These are phyloP conservation scores for Phytophthora megakarya DNA, from an alignment of 352 stramenopile genomes.

Conservation along the genomic window DNA sequence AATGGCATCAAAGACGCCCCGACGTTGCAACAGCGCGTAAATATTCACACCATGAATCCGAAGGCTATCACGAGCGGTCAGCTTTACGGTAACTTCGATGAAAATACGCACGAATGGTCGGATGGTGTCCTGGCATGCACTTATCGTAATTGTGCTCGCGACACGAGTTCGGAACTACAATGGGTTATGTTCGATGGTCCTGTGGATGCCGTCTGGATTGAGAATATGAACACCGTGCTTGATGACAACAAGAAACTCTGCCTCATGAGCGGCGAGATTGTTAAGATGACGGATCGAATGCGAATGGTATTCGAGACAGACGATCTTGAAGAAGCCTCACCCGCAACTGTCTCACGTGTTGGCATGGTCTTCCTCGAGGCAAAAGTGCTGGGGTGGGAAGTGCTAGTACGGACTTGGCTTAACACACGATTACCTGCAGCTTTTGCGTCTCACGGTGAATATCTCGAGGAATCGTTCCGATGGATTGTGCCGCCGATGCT, in stretches of 20 bases:
- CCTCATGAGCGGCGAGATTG: slow-evolving; percentile 94
- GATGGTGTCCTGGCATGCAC: slow-evolving; percentile 95
- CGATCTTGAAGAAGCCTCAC: slow-evolving; percentile 88
- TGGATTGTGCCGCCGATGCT: slow-evolving; percentile 91
- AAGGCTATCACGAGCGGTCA: slow-evolving; percentile 95
- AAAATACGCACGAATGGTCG: slow-evolving; percentile 95
- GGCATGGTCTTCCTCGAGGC: slow-evolving; percentile 95
- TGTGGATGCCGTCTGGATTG: slow-evolving; percentile 95
- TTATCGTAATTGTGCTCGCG: slow-evolving; percentile 91
- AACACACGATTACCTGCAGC: slow-evolving; percentile 50
- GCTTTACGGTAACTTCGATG: slow-evolving; percentile 95
- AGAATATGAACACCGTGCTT: slow-evolving; percentile 96
- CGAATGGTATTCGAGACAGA: slow-evolving; percentile 97
- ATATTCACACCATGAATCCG: slow-evolving; percentile 93
- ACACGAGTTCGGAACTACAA: slow-evolving; percentile 85
- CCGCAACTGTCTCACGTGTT: slow-evolving; percentile 91
- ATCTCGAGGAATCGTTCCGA: slow-evolving; percentile 82
- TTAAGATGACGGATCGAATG: slow-evolving; percentile 95
- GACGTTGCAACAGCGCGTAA: slow-evolving; percentile 63
- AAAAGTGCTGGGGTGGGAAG: slow-evolving; percentile 91
- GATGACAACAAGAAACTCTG: slow-evolving; percentile 96
- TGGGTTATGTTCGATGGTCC: slow-evolving; percentile 95
- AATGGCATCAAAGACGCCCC: slow-evolving; percentile 33
- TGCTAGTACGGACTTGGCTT: slow-evolving; percentile 89
- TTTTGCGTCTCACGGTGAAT: slow-evolving; percentile 42